Percentiles rank a stretch among this genome's conserved stretches.
These are phyloP conservation scores for Penicillium crystallinum DNA, from an alignment of 495 filamentous ascomycete species.

Conservation along the genomic window DNA sequence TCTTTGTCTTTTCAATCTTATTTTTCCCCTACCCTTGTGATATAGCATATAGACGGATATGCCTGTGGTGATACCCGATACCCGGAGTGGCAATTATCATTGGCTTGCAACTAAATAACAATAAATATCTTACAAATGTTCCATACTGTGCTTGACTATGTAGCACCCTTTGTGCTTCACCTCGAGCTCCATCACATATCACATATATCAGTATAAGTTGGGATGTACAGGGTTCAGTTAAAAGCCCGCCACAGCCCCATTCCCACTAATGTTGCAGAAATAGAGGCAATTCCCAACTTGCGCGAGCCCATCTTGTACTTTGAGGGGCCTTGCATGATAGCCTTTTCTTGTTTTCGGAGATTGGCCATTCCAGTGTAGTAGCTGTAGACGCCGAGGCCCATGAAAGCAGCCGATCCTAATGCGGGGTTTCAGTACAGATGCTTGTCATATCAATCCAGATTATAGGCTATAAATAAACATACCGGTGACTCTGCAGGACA, in stretches of 20 bases:
- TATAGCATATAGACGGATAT: conserved; percentile 40
- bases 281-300: conserved; percentile 62
- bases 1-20: conserved; percentile 7
- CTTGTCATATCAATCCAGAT: neutral
- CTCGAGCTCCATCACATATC: neutral
- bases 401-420: conserved; percentile 73
- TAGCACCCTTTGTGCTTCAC: conserved; percentile 4
- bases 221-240: conserved; percentile 34
- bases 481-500: conserved; percentile 66
- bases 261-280: conserved; percentile 63
- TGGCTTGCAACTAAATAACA: conserved; percentile 23
- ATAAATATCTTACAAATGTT: conserved; percentile 21
- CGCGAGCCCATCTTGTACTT: conserved; percentile 74
- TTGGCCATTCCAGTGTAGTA: conserved; percentile 76
- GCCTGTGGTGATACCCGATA: conserved; percentile 40
- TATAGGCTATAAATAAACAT: conserved; percentile 13
- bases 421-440: conserved; percentile 4
- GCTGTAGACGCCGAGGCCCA: conserved; percentile 85
- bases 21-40: conserved; percentile 12
- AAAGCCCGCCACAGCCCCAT: conserved; percentile 59
- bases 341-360: conserved; percentile 61
- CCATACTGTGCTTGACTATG: neutral
- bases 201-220: neutral
- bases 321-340: conserved; percentile 64
- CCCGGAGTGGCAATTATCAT: conserved; percentile 35